A percentile compares a stretch with the other conserved stretches of the same genome.
These are phyloP conservation scores for Aspergillus bridgeri DNA, from an alignment of 495 filamentous ascomycete species.

Conservation along the genomic window DNA sequence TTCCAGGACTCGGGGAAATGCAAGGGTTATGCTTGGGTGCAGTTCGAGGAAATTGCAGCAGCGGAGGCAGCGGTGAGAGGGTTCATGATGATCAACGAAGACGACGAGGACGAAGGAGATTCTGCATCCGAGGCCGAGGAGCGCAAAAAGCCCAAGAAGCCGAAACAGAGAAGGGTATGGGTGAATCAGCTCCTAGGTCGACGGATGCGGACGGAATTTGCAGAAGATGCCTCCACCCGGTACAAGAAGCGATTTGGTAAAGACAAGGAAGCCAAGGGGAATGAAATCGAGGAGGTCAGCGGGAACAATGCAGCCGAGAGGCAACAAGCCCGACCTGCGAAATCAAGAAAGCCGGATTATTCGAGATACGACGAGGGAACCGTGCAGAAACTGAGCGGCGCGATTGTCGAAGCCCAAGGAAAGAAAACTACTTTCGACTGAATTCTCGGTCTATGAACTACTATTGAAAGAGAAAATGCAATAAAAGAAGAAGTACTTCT, in stretches of 20 bases:
- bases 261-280: conserved; percentile 46
- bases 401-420: conserved; percentile 74
- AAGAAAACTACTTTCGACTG: conserved; percentile 82
- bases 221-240: conserved; percentile 78
- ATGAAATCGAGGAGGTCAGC: conserved; percentile 22
- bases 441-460: conserved; percentile 2
- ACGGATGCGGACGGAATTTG: conserved; percentile 82
- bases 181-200: conserved; percentile 77
- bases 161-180: conserved; percentile 68
- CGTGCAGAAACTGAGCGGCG: conserved; percentile 63
- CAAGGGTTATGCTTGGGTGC: conserved; percentile 94
- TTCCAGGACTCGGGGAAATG: conserved; percentile 98
- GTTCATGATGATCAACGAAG: conserved; percentile 63
- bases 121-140: conserved; percentile 31
- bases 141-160: conserved; percentile 49
- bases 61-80: conserved; percentile 79
- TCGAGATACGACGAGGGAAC: conserved; percentile 40
- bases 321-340: conserved; percentile 18
- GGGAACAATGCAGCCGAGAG: conserved; percentile 22
- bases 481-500: background rate
- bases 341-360: conserved; percentile 31
- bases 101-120: conserved; percentile 56
- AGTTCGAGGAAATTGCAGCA: conserved; percentile 73
- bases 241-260: conserved; percentile 94
- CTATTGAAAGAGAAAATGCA: background rate